Percentiles rank a stretch among this genome's conserved stretches.
phyloP scores from a whole-genome alignment of 805 yeast species.

The Yamadazyma olivae region DNA sequence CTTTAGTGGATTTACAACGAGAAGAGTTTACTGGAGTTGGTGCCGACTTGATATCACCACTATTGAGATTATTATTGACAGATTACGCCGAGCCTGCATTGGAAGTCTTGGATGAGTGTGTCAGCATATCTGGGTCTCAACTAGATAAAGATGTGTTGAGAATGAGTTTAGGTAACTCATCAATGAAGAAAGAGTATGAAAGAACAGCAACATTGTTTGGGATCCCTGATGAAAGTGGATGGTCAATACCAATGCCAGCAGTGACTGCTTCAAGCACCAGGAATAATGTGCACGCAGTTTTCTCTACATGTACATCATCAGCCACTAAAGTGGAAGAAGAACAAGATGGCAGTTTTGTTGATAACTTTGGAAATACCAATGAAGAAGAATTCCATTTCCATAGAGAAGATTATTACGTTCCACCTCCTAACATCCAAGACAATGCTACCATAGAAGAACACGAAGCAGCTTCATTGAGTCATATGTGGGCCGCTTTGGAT shows the following conservation, averaged over 20 bases:
- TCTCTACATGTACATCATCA: conserved; percentile 68
- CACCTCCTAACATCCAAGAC: conserved; percentile 39
- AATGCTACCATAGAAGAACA: conserved; percentile 53
- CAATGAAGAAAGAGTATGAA: conserved; percentile 77
- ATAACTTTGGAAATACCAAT: conserved; percentile 9
- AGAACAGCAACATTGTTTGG: conserved; percentile 89
- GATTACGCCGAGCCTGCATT: conserved; percentile 87
- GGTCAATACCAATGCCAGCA: conserved; percentile 97
- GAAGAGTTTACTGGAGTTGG: conserved; percentile 88
- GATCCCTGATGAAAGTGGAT: conserved; percentile 90
- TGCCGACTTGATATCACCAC: conserved; percentile 90
- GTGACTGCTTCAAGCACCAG: conserved; percentile 85
- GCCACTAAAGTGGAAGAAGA: conserved; percentile 31
- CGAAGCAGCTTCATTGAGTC: conserved; percentile 73
- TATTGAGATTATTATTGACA: conserved; percentile 72
- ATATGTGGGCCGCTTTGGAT: conserved; percentile 91
- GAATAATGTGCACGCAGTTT: conserved; percentile 93
- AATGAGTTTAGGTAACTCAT: conserved; percentile 83
- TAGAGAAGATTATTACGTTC: conserved; percentile 53
- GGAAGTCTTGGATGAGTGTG: conserved; percentile 84
- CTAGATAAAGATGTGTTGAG: conserved; percentile 88
- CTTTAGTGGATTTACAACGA: conserved; percentile 69
- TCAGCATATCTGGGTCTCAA: conserved; percentile 82
- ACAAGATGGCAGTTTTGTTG: conserved; percentile 12
- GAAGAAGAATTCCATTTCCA: conserved; percentile 51